Percentiles rank a stretch among this genome's conserved stretches.
phyloP scores from a whole-genome alignment of 1,284 basidiomycete genomes.

The Ceratobasidium sp. region DNA sequence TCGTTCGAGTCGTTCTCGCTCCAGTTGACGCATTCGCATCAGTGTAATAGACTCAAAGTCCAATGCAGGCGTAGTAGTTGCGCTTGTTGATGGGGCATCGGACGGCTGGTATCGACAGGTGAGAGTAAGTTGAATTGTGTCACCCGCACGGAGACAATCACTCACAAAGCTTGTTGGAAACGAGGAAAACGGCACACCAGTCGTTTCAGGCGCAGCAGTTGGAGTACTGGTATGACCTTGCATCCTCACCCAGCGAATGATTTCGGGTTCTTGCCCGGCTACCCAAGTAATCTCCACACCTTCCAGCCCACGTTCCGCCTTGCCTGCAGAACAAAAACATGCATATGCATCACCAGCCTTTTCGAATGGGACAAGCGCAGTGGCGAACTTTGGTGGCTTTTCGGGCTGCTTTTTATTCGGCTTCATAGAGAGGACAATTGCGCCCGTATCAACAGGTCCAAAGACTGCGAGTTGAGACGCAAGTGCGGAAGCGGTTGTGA shows the following conservation, averaged over 20 bases:
- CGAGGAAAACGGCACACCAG: slow-evolving; percentile 55
- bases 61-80: slow-evolving; percentile 55
- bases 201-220: slow-evolving; percentile 1
- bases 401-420: slow-evolving; percentile 61
- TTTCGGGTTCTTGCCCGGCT: slow-evolving; percentile 73
- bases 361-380: slow-evolving; percentile 76
- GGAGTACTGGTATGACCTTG: slow-evolving; percentile 16
- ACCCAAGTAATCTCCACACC: slow-evolving; percentile 75
- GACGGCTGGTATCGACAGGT: slow-evolving; percentile 9
- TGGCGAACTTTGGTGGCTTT: slow-evolving; percentile 69
- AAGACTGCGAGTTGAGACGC: slow-evolving; percentile 66
- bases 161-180: slow-evolving; percentile 70
- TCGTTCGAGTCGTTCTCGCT: slow-evolving; percentile 76
- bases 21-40: slow-evolving; percentile 82
- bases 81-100: slow-evolving; percentile 23
- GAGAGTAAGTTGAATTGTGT: slow-evolving; percentile 10
- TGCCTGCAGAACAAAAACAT: slow-evolving; percentile 70
- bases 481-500: slow-evolving; percentile 64
- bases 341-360: slow-evolving; percentile 78
- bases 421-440: slow-evolving; percentile 73
- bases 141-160: slow-evolving; percentile 44
- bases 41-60: slow-evolving; percentile 86
- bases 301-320: slow-evolving; percentile 61
- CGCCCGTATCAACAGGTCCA: slow-evolving; percentile 68
- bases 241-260: slow-evolving; percentile 75